Evolutionary conservation across 73 alveolate genomes (phyloP).

Genomic region (Tetrahymena elliotti): DNA sequence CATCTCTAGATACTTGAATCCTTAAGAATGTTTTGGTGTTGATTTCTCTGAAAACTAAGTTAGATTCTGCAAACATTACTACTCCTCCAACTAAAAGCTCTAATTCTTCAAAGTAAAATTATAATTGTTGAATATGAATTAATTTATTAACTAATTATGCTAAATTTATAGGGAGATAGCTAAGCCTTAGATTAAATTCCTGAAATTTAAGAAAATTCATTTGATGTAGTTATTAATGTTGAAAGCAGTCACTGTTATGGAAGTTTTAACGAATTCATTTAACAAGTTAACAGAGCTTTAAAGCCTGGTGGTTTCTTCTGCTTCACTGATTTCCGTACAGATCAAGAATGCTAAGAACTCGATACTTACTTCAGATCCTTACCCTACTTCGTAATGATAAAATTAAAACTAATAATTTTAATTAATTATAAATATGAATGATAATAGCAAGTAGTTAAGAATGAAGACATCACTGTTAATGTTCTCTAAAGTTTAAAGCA

Average conservation of each 20-base stretch:
- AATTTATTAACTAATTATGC: not conserved
- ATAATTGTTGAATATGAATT: not conserved
- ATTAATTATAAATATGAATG: not conserved
- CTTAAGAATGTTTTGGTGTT: constrained; percentile 59
- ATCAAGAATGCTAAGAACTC: constrained; percentile 15
- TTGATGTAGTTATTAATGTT: constrained; percentile 60
- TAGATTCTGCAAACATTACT: constrained; percentile 41
- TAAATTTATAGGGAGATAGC: constrained; percentile 8
- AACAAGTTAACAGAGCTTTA: constrained; percentile 40
- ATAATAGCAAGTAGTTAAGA: not conserved
- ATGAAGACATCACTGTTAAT: constrained; percentile 43
- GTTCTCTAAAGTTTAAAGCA: constrained; percentile 20
- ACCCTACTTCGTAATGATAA: constrained; percentile 11
- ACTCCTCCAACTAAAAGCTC: constrained; percentile 5
- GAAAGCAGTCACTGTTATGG: constrained; percentile 85
- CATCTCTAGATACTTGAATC: constrained; percentile 46
- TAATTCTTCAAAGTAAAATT: constrained; percentile 27
- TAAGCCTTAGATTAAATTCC: constrained; percentile 61
- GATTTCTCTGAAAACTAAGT: constrained; percentile 60
- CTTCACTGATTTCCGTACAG: constrained; percentile 67
- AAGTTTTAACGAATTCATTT: constrained; percentile 46
- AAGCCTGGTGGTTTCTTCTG: constrained; percentile 60
- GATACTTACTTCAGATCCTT: constrained; percentile 27
- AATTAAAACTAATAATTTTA: not conserved
- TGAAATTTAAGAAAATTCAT: constrained; percentile 17